Conservation (phyloP, 768 basidiomycete species). For the Boletales sp. region DNA sequence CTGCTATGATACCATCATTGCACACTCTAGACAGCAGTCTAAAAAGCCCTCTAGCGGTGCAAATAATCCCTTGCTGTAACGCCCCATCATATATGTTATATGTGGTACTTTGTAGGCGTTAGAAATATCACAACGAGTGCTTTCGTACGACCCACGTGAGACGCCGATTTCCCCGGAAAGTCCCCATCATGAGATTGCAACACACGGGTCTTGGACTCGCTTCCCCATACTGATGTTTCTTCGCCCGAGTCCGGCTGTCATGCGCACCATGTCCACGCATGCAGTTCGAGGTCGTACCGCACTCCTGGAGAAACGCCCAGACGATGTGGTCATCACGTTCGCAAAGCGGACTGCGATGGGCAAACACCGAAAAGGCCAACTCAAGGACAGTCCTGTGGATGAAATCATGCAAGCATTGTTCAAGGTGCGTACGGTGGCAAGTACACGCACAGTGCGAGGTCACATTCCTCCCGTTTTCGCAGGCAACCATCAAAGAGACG, state of each 20-base stretch:
- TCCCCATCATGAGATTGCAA: background rate
- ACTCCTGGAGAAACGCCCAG: slow-evolving; percentile 64
- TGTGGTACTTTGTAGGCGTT: too few species aligned
- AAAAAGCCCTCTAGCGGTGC: slow-evolving; percentile 7
- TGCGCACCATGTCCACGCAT: slow-evolving; percentile 35
- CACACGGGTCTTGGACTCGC: slow-evolving; percentile 5
- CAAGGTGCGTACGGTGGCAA: slow-evolving; percentile 45
- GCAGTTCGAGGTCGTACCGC: slow-evolving; percentile 40
- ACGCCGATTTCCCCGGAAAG: background rate
- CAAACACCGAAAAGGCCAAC: slow-evolving; percentile 84
- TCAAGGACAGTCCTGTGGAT: slow-evolving; percentile 86
- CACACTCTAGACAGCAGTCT: slow-evolving; percentile 19
- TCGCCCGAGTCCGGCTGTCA: slow-evolving; percentile 8
- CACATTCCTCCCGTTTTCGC: background rate
- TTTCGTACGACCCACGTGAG: too few species aligned
- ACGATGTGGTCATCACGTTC: slow-evolving; percentile 89
- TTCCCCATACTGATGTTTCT: slow-evolving; percentile 18
- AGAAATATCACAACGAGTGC: too few species aligned
- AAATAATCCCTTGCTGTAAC: background rate
- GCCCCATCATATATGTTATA: background rate
- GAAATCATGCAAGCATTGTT: slow-evolving; percentile 82
- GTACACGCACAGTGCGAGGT: background rate
- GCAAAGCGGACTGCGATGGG: slow-evolving; percentile 90
- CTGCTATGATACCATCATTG: slow-evolving; percentile 53
- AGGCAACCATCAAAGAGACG: slow-evolving; percentile 68